Conservation (phyloP, 257 asterid genomes). For the Scutellaria barbata region DNA sequence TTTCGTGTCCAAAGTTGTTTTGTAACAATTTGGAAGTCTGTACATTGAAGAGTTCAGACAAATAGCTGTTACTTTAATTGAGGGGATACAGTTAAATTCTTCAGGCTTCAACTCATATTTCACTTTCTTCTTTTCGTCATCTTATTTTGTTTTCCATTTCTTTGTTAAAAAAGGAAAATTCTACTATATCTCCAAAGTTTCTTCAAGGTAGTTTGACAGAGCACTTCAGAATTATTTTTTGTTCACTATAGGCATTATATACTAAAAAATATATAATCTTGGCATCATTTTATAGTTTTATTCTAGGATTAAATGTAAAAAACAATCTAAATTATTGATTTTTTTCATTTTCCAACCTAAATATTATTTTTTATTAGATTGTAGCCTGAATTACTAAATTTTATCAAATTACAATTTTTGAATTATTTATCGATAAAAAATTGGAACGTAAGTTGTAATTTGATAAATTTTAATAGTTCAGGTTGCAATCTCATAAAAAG, state of each 20-base stretch:
- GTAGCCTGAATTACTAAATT: no score
- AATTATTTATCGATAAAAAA: no score
- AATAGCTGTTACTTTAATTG: conserved; percentile 19
- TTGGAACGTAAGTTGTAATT: no score
- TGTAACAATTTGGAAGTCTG: conserved; percentile 26
- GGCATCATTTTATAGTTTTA: neutral
- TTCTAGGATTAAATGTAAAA: no score
- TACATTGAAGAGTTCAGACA: conserved; percentile 38
- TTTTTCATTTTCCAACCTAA: no score
- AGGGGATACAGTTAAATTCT: conserved; percentile 12
- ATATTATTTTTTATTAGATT: no score
- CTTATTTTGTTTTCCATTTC: neutral
- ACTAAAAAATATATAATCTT: no score
- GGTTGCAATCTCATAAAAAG: no score
- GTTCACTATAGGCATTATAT: no score
- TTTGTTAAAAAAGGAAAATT: neutral
- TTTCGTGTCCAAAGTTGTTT: conserved; percentile 32
- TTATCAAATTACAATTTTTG: no score
- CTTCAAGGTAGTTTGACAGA: neutral
- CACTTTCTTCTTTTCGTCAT: conserved; percentile 23
- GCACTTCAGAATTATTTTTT: neutral
- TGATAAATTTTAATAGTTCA: no score
- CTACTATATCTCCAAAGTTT: neutral
- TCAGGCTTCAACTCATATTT: neutral
- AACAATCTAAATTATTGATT: no score